Evolutionary conservation across 768 basidiomycete species (phyloP).

Genomic region (Podaxis mareebaensis): DNA sequence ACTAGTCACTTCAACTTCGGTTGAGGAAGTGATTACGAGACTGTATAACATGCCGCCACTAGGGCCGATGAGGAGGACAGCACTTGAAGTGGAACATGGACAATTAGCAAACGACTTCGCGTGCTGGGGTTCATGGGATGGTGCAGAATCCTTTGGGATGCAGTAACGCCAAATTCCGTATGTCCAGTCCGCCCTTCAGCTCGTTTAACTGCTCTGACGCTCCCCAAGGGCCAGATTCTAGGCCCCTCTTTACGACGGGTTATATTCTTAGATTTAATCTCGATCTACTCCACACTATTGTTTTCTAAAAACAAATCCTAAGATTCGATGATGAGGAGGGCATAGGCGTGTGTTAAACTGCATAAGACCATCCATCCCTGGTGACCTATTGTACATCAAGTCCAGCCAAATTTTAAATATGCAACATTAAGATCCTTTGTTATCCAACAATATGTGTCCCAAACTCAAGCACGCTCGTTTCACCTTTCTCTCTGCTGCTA

Average conservation of each 20-base stretch:
- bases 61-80: conserved; percentile 37
- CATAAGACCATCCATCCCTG: background rate
- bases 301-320: no score
- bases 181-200: background rate
- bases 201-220: background rate
- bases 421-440: conserved; percentile 2
- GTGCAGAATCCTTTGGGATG: conserved; percentile 33
- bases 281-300: no score
- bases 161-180: background rate
- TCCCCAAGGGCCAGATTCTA: background rate
- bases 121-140: conserved; percentile 45
- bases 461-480: conserved; percentile 69
- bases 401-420: background rate
- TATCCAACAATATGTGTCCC: conserved; percentile 52
- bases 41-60: conserved; percentile 38
- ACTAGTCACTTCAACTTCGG: conserved; percentile 40
- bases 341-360: no score
- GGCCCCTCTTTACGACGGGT: background rate
- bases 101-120: conserved; percentile 44
- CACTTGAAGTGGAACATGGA: conserved; percentile 36
- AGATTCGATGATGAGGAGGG: no score
- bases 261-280: no score
- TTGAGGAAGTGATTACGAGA: conserved; percentile 32
- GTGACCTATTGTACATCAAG: conserved; percentile 3
- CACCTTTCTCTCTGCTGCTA: conserved; percentile 68